Conservation (phyloP, 331 rosid species). For the Cydonia oblonga region DNA sequence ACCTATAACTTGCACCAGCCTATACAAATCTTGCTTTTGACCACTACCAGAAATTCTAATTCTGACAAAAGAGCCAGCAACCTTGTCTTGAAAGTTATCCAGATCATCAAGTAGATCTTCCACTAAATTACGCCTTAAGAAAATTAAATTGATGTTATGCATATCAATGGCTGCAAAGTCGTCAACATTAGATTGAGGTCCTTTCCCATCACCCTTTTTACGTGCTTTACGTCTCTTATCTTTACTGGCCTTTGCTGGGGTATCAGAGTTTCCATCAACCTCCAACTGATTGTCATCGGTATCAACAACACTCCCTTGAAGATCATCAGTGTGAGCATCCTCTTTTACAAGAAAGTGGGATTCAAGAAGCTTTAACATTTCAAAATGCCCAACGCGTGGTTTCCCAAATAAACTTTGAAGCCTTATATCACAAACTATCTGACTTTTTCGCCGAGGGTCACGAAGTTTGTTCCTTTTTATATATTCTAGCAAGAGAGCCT, state of each 20-base stretch:
- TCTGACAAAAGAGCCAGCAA: slow-evolving; percentile 83
- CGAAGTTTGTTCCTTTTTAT: slow-evolving; percentile 89
- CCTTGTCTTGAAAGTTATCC: slow-evolving; percentile 67
- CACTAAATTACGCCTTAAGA: slow-evolving; percentile 75
- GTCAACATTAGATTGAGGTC: slow-evolving; percentile 69
- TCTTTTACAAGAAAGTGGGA: slow-evolving; percentile 87
- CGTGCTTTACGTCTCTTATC: slow-evolving; percentile 74
- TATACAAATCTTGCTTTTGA: slow-evolving; percentile 97
- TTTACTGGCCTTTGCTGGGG: slow-evolving; percentile 42
- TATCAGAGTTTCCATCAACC: slow-evolving; percentile 55
- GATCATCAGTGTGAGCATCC: slow-evolving; percentile 65
- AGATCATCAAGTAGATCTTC: slow-evolving; percentile 78
- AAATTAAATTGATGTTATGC: slow-evolving; percentile 82
- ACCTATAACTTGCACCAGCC: slow-evolving; percentile 98
- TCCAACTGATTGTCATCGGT: slow-evolving; percentile 76
- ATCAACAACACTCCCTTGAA: slow-evolving; percentile 83
- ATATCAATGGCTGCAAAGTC: slow-evolving; percentile 94
- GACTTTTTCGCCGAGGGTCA: slow-evolving; percentile 95
- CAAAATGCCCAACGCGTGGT: slow-evolving; percentile 98
- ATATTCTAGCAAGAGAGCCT: slow-evolving; percentile 92
- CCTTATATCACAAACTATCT: slow-evolving; percentile 80
- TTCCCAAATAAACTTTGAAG: slow-evolving; percentile 89
- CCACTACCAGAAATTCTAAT: slow-evolving; percentile 93
- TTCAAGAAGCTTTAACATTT: slow-evolving; percentile 95
- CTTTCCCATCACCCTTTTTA: slow-evolving; percentile 67